Base-by-base conservation (phyloP, 2,329 filamentous ascomycete genomes). In the Penicillium griseofulvum region DNA sequence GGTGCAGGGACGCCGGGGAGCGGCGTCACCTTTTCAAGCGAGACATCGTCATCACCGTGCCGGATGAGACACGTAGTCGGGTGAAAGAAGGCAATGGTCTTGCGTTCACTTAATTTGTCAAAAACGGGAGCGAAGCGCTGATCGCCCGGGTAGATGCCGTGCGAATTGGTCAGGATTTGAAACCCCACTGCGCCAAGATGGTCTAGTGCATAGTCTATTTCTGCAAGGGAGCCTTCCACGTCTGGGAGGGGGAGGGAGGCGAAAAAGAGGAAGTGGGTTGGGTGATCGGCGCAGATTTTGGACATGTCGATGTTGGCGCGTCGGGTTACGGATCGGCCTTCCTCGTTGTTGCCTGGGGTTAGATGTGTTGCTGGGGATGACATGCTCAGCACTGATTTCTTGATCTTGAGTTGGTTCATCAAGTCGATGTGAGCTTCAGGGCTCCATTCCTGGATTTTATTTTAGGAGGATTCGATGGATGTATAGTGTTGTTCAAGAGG, bases 341-440 rank as follows among this genome's bases (percentile, higher is more conserved):
- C 67, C 1, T 61, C 50, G 42, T 73, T 60, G 54, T 81, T 70
- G 1, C 66, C 67, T 0, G 74, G 67, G 0, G 69, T 68, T 16
- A 85, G 70, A 55, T 81, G 70, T 0, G 77, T 80, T 14, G 81
- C 82, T 0, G 83, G 83, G 0, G 78, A 78, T 5, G 77, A 80
- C 63, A 85, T 78, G 61, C 79, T 82, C 11, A 85, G 68, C 34
- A 84, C 79, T 11, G 80, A 80, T 61, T 78, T 81, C 6, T 67
- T 67, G 55, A 85, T 81, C 57, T 78, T 76, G 55, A 76, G 64
- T 0, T 70, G 64, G 41, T 76, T 62, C 81, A 85, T 84, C 60
- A 83, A 70, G 0, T 69, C 66, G 3, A 84, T 72, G 57, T 84
- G 81, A 16, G 63, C 60, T 54, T 77, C 70, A 12, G 68, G 57